These are phyloP conservation scores for Guillardia theta DNA, from an alignment of 78 protist genomes.

Conservation along the genomic window DNA sequence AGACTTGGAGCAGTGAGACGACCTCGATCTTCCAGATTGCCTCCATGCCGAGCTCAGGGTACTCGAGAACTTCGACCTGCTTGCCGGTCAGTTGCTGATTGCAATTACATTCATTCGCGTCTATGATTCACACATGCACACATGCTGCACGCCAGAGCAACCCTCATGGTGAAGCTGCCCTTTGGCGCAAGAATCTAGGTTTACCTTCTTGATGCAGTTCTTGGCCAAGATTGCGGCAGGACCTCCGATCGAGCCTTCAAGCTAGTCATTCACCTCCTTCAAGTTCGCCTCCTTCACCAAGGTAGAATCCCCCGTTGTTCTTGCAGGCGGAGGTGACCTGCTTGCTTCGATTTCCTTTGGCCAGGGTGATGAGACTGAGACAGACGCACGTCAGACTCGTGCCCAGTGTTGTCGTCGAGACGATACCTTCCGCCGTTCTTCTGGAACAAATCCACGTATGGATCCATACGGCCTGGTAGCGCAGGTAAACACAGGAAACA, in stretches of 20 bases:
- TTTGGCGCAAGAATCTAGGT: neutral
- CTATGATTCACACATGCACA: neutral
- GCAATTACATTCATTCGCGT: too few species aligned
- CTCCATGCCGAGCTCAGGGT: conserved; percentile 73
- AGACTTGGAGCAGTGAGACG: too few species aligned
- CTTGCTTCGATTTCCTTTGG: conserved; percentile 79
- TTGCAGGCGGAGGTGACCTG: conserved; percentile 20
- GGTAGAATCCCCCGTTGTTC: conserved; percentile 83
- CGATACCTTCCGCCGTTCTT: neutral
- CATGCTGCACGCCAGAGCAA: neutral
- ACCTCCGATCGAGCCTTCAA: conserved; percentile 84
- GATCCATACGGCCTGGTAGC: conserved; percentile 82
- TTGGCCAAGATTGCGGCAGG: conserved; percentile 84
- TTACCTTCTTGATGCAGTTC: conserved; percentile 68
- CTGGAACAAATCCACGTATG: conserved; percentile 64
- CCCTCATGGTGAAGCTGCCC: neutral
- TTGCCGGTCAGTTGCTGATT: too few species aligned
- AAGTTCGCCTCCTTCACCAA: too few species aligned
- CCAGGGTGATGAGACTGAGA: conserved; percentile 59
- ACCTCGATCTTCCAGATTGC: conserved; percentile 84
- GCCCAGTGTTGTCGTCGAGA: neutral
- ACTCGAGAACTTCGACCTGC: conserved; percentile 80
- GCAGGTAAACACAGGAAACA: too few species aligned
- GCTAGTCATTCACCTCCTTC: too few species aligned
- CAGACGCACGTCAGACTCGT: neutral